Base-by-base conservation (phyloP, 2,329 filamentous ascomycete species). In the Cylindrodendrum hubeiense region DNA sequence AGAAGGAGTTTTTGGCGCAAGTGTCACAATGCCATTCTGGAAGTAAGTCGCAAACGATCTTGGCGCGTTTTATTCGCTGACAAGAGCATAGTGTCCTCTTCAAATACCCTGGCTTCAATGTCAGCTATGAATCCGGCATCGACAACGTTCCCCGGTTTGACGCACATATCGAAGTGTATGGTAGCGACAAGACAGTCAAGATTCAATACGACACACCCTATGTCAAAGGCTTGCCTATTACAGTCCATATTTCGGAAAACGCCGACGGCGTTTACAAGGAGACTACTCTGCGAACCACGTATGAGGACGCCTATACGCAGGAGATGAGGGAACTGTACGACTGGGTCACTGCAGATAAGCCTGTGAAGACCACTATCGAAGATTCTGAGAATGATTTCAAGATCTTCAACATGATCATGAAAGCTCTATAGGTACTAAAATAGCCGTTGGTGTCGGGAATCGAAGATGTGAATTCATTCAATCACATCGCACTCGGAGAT, bases 151-250 rank as follows among this genome's bases (percentile, higher is more conserved):
- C 87, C 0, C 70, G 76, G 0, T 88, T 88, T 53, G 86, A 88
- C 58, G 84, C 86, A 0, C 80, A 84, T 46, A 73, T 88, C 7
- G 83, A 83, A 3, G 79, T 90, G 0, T 90, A 88, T 67, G 83
- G 83, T 0, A 73, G 79, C 17, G 78, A 81, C 7, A 90, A 90
- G 76, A 84, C 83, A 0, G 84, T 90, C 0, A 81, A 78, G 1
- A 79, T 90, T 12, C 72, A 84, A 37, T 89, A 86, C 67, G 86
- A 90, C 60, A 85, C 86, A 0, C 88, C 88, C 0, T 89, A 85
- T 60, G 79, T 89, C n/a, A 87, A 87, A 67, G 86, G 83, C 0
- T 75, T 88, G 2, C 84, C 85, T 0, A 84, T 87, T 24, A 83
- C 79, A 6, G 81, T 89, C 58, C 76, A 75, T 0, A 76, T 88